Percentiles rank a stretch among this genome's conserved stretches.
These are phyloP conservation scores for Podila clonocystis DNA, from an alignment of 192 early-diverging fungal species.

Conservation along the genomic window DNA sequence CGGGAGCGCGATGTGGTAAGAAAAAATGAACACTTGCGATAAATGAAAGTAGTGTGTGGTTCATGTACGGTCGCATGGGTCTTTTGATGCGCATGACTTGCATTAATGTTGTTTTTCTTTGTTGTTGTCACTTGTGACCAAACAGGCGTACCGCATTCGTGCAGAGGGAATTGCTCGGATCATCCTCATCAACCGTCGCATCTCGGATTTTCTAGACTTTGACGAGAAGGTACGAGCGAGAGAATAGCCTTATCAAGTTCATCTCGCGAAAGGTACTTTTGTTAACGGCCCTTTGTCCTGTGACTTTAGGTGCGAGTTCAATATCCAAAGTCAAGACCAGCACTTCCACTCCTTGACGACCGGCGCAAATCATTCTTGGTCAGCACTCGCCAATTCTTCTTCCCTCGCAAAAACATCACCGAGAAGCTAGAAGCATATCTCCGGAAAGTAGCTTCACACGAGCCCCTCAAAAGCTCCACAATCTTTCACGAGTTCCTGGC, in stretches of 20 bases:
- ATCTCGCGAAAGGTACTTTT: background rate
- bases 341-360: constrained; percentile 47
- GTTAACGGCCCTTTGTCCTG: background rate
- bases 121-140: background rate
- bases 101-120: constrained; percentile 17
- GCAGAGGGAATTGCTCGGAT: constrained; percentile 43
- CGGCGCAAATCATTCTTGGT: constrained; percentile 49
- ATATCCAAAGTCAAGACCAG: constrained; percentile 55
- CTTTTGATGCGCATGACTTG: background rate
- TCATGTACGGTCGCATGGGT: background rate
- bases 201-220: constrained; percentile 63
- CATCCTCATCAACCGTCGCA: constrained; percentile 54
- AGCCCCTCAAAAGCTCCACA: constrained; percentile 47
- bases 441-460: constrained; percentile 49
- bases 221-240: constrained; percentile 55
- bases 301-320: constrained; percentile 36
- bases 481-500: constrained; percentile 60
- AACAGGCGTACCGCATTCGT: constrained; percentile 55
- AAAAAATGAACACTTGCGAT: background rate
- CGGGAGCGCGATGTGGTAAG: constrained; percentile 56
- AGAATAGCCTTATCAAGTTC: background rate
- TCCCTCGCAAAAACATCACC: constrained; percentile 55
- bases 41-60: background rate
- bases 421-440: constrained; percentile 61
- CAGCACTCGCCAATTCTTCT: constrained; percentile 49